Base-by-base conservation (phyloP, 2,329 filamentous ascomycete species). In the Stagonosporopsis chrysanthemi region DNA sequence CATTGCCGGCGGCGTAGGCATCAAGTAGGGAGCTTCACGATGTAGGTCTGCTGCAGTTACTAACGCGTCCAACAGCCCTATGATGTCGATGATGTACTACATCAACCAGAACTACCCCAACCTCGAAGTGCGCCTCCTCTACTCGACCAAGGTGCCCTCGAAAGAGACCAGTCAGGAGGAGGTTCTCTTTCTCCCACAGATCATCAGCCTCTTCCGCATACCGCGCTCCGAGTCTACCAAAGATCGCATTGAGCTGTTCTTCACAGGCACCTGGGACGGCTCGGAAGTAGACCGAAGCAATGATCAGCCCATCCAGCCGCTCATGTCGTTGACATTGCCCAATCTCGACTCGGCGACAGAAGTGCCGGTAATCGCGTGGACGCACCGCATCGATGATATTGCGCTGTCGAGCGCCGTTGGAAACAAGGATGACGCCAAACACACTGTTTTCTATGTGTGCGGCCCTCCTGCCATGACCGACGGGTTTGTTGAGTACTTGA, bases 1-100 rank as follows among this genome's bases (percentile, higher is more conserved):
- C 60, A 81, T 96, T 14, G 91, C 91, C 0, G 91, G 91, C 1
- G 92, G 91, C 1, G 88, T 96, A 22, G 91, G 92, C 0, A 88
- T 96, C 54, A 96, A 96, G 85, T 86, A 75, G 62, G 82, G 71
- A 15, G 40, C 9, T 39, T 23, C 33, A 15, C 38, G 12, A 23
- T 19, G 48, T 43, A 52, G 17, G 35, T 42, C 41, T 41, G 26
- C 17, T 35, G 42, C n/a, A 31, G 15, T 33, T 36, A 48, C 65
- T 67, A 47, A 71, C 56, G 23, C 19, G 15, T n/a, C 39, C 26
- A 52, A n/a, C 60, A 86, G 84, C 67, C 91, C 91, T 0, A 78
- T 94, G 5, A 84, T 92, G 53, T 91, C 90, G 52, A 94, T 94
- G 73, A 78, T 92, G 45, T 82, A 84, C 15, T 82, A 84, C 58